Conservation (phyloP, 495 filamentous ascomycete species). For the Amniculicola lignicola region DNA sequence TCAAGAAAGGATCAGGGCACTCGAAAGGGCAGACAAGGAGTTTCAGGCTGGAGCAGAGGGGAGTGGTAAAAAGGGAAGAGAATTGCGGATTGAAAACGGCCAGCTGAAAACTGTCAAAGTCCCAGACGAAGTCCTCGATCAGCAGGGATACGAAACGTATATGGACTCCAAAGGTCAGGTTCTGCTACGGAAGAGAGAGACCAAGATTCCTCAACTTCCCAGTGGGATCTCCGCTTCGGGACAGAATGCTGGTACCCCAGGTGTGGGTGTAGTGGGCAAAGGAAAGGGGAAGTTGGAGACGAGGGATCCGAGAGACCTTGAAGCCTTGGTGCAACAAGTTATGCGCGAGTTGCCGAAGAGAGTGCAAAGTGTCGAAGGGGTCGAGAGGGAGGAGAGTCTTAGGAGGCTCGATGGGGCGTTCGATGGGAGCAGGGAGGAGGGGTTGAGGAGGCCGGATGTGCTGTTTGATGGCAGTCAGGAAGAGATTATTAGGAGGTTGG, state of each 20-base stretch:
- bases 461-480: too few relatives aligned
- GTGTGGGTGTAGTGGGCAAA: too few relatives aligned
- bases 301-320: slow-evolving; percentile 34
- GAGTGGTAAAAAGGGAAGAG: neutral
- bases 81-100: neutral
- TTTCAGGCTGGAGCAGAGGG: neutral
- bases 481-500: too few relatives aligned
- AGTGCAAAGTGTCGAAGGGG: slow-evolving; percentile 30
- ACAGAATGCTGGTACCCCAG: too few relatives aligned
- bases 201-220: neutral
- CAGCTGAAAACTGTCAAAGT: slow-evolving; percentile 25
- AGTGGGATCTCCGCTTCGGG: neutral
- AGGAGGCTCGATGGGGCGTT: slow-evolving; percentile 40
- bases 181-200: slow-evolving; percentile 31
- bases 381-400: slow-evolving; percentile 38
- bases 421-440: too few relatives aligned
- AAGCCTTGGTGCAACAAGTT: slow-evolving; percentile 37
- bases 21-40: slow-evolving; percentile 38
- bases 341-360: slow-evolving; percentile 36
- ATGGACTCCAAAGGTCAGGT: slow-evolving; percentile 42
- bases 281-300: slow-evolving; percentile 28
- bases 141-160: slow-evolving; percentile 44
- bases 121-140: slow-evolving; percentile 42
- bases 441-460: too few relatives aligned
- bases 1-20: slow-evolving; percentile 65